A percentile compares a stretch with the other conserved stretches of the same genome.
Evolutionary conservation across 73 alveolate genomes (phyloP).

Genomic region (Breviolum minutum): DNA sequence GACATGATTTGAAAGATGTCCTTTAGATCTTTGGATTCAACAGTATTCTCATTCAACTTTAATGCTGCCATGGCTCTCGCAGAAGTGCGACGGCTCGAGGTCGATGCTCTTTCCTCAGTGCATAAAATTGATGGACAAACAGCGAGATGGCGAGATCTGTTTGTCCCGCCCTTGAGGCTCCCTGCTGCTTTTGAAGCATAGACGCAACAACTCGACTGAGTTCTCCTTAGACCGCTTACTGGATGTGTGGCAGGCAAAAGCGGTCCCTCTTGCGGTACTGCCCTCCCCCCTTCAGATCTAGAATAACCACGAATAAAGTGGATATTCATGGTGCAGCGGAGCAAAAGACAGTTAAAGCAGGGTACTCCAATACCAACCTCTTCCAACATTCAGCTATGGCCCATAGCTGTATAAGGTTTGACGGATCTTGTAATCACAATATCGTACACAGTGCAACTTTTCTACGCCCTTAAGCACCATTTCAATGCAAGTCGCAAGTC

Average conservation of each 20-base stretch:
- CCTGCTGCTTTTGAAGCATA: constrained; percentile 63
- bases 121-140: background rate
- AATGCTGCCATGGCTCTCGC: background rate
- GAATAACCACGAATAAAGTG: too few relatives aligned
- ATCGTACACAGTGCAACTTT: too few relatives aligned
- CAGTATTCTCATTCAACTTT: background rate
- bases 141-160: background rate
- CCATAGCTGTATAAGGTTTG: too few relatives aligned
- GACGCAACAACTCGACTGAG: constrained; percentile 65
- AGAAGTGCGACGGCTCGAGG: constrained; percentile 34
- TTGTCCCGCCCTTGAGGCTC: background rate
- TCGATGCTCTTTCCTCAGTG: constrained; percentile 28
- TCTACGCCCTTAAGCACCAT: too few relatives aligned
- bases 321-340: too few relatives aligned
- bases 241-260: background rate
- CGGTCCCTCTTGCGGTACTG: too few relatives aligned
- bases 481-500: too few relatives aligned
- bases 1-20: background rate
- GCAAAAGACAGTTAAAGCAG: too few relatives aligned
- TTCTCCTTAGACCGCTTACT: constrained; percentile 16
- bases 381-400: too few relatives aligned
- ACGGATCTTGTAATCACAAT: too few relatives aligned
- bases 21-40: background rate
- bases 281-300: too few relatives aligned
- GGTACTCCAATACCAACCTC: too few relatives aligned